Base-by-base conservation (phyloP, 2,329 filamentous ascomycete genomes). In the Sclerotinia glacialis region DNA sequence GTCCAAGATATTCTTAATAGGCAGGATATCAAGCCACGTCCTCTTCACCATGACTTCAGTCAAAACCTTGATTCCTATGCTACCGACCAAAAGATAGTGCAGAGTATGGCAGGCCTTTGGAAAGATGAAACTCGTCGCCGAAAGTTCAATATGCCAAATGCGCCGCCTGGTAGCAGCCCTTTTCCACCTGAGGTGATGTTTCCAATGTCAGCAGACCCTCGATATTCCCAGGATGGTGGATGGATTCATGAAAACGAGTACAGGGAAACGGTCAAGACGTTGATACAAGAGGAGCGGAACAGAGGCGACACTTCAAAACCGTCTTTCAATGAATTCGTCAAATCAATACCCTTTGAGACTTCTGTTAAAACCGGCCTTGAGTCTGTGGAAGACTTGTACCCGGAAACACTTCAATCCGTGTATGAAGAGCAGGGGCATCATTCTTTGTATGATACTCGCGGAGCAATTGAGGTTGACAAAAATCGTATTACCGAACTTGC, bases 191-290 rank as follows among this genome's bases (percentile, higher is more conserved):
- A 97, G 71, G 92, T 87, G 5, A 79, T 98, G 67, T 85, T 96
- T 4, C 92, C 92, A 2, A 96, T 98, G 88, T 96, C 93, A 49
- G 92, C 92, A 7, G 90, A 95, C 77, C 82, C 87, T 42, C 85
- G 93, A 64, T 84, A 91, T 68, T 86, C 86, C 2, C 84, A 88
- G 49, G 82, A 86, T n/a, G 86, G 87, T n/a, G 89, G 87, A 0
- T 99, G 95, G 94, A 89, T 97, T 65, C 93, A 97, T 71, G 94
- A 98, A 76, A 88, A 92, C 56, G 93, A 97, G 74, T 94, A 89
- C 74, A 82, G 86, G 42, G 80, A 87, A 53, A 83, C 90, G 71
- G 80, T 96, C 2, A 78, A 80, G 40, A 79, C 84, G 34, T 81
- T 96, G 31, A 85, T 91, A 11, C 75, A 79, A 1, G 82, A 89